A percentile compares a stretch with the other conserved stretches of the same genome.
These are phyloP conservation scores for Ceratocystis albifundus DNA, from an alignment of 2,329 filamentous ascomycete species.

Conservation along the genomic window DNA sequence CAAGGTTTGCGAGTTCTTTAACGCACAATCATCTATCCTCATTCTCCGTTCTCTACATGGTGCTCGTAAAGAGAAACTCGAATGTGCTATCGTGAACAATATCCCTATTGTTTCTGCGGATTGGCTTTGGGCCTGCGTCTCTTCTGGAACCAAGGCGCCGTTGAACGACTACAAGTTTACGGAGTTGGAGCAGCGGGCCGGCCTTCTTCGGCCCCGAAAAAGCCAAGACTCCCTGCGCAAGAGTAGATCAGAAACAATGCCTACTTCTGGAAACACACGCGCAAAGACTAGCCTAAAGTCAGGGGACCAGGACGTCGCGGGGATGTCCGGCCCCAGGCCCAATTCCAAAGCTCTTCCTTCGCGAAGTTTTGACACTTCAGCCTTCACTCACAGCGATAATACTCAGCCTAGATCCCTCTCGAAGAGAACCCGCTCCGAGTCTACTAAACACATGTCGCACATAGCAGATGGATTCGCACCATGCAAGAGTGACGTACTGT, in stretches of 20 bases:
- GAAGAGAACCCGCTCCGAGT: background rate
- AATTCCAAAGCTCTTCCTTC: background rate
- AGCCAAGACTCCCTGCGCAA: slow-evolving; percentile 2
- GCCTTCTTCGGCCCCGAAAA: slow-evolving; percentile 25
- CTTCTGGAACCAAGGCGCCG: background rate
- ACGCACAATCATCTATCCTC: slow-evolving; percentile 59
- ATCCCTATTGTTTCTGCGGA: slow-evolving; percentile 70
- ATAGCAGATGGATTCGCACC: background rate
- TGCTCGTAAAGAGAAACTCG: slow-evolving; percentile 63
- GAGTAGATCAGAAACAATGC: background rate
- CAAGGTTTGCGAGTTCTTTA: slow-evolving; percentile 67
- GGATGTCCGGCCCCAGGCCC: background rate
- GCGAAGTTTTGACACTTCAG: background rate
- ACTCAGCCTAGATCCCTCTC: background rate
- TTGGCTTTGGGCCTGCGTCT: slow-evolving; percentile 78
- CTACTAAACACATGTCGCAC: background rate
- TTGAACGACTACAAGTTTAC: slow-evolving; percentile 10
- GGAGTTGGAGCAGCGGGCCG: slow-evolving; percentile 23
- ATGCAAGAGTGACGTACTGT: background rate
- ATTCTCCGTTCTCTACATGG: slow-evolving; percentile 52
- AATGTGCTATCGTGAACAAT: slow-evolving; percentile 59
- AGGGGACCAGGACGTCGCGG: background rate
- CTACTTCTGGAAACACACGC: background rate
- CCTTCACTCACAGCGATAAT: slow-evolving; percentile 1
- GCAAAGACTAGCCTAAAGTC: background rate